Percentiles rank a stretch among this genome's conserved stretches.
Evolutionary conservation across 441 rosid species (phyloP).

Genomic region (Pelargonium fulgidum): DNA sequence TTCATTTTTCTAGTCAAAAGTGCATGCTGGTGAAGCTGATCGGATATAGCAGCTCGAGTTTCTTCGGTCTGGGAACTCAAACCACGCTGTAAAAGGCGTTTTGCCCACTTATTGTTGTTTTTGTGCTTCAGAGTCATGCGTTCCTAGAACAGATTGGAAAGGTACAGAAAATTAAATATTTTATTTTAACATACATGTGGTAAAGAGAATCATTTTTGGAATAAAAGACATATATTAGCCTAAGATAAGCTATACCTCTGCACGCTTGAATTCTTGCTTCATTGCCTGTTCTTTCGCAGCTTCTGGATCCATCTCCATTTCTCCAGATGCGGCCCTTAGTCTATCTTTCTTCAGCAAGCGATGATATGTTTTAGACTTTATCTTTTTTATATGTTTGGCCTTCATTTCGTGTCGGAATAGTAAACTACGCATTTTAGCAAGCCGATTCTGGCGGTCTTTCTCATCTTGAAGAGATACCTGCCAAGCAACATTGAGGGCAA

Average conservation of each 20-base stretch:
- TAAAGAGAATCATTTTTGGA: constrained; percentile 3
- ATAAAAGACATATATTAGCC: neutral
- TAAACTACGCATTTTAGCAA: constrained; percentile 79
- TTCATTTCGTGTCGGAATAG: constrained; percentile 84
- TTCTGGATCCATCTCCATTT: constrained; percentile 66
- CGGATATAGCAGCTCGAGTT: constrained; percentile 68
- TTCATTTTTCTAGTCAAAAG: constrained; percentile 78
- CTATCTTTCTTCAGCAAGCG: constrained; percentile 66
- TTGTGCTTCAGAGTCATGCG: constrained; percentile 74
- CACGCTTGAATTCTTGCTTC: constrained; percentile 69
- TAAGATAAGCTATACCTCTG: constrained; percentile 48
- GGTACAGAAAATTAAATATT: constrained; percentile 4
- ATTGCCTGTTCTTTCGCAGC: constrained; percentile 70
- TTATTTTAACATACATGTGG: neutral
- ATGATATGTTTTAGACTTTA: constrained; percentile 88
- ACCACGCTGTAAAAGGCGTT: constrained; percentile 62
- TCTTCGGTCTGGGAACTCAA: constrained; percentile 65
- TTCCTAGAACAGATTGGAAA: constrained; percentile 49
- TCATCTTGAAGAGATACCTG: constrained; percentile 81
- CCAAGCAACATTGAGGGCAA: constrained; percentile 22
- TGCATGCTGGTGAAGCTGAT: constrained; percentile 71
- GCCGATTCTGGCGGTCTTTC: constrained; percentile 42
- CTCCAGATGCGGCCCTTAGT: constrained; percentile 38
- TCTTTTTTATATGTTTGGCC: constrained; percentile 73
- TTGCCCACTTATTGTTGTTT: constrained; percentile 80